Evolutionary conservation across 164 flowering plant genomes (phyloP), one percentile per base, ranked within the genome.

Genomic region (Aristolochia contorta): DNA sequence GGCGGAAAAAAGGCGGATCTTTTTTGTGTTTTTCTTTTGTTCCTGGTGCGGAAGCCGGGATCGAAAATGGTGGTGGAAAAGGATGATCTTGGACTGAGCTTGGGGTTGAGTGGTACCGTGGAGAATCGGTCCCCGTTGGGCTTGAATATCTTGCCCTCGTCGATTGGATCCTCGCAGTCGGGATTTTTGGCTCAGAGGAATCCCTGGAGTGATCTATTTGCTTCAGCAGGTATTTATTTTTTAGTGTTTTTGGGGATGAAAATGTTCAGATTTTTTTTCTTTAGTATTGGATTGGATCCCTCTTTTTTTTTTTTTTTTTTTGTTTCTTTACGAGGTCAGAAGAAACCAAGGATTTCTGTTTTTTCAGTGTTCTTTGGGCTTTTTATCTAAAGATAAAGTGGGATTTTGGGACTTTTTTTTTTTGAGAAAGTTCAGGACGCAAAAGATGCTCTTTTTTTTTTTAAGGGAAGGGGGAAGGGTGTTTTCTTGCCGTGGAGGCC

Each of bases 81-180:
- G 49, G 89, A 85, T 52, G 91, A 86, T 71, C 69, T 91, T 62
- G 89, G 93, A 24, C 66, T 91, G 78, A 83, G 85, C 54, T 70
- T 66, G 69, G 48, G 64, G 37, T 60, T 66, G 64, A 43, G 55
- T 20, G 30, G 30, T 8, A 19, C 57, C 16, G 50, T 12, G 18
- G 60, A 53, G 57, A 23, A 21, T 32, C 55, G 56, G 19, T 18
- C 9, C 13, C 37, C 62, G 18, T 50, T 57, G 60, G 61, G 47
- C 43, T 22, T 63, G 25, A 57, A 48, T 57, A 61, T 65, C 18
- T 47, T 65, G 67, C 67, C 61, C 10, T 47, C 54, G 37, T 23
- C 43, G n/a, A 47, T 57, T 4, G 58, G 32, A 18, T 57, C 61
- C 12, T 32, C 61, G 23, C 47, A 30, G 20, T 46, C 66, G 16